Base-by-base conservation (phyloP, 2,329 filamentous ascomycete species). In the Fusarium chuoi region DNA sequence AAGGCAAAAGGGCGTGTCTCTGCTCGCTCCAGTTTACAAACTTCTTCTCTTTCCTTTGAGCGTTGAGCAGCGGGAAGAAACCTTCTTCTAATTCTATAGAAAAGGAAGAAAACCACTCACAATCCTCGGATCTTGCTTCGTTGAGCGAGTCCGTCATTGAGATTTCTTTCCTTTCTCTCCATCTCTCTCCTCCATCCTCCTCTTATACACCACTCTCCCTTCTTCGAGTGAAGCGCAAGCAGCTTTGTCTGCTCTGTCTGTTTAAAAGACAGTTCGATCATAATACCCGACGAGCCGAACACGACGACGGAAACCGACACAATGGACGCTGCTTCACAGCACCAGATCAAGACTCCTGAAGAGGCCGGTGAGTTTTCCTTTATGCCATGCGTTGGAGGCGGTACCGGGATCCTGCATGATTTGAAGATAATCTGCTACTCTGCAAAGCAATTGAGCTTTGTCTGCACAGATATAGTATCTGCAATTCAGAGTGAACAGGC, bases 331-430 rank as follows among this genome's bases (percentile, higher is more conserved):
- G 77, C 79, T 67, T 62, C 75, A 61, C 75, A 78, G 73, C 79
- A 83, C 75, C 79, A 81, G 81, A 86, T 91, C 80, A 86, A 86
- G 79, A 90, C 88, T 83, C 87, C 89, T 80, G 87, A 89, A 84
- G 89, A 91, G 86, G 89, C 89, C 75, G 89, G 89, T 91, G 86
- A 79, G 88, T 88, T 61, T 44, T n/a, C 15, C 46, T 56, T 35
- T 57, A 36, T 60, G n/a, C 28, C 45, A 52, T 45, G 15, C 36
- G 28, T 52, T 35, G 46, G 33, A 57, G 61, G 46, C 17, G 59
- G 45, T n/a, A 20, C 35, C 24, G 33, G 56, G 62, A 59, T 62
- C 42, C 51, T 73, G 68, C 60, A 62, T 73, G 54, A 54, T 52
- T 62, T 52, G 56, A 65, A 51, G 44, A 58, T 46, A 9, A 36